phyloP scores from a whole-genome alignment of 1,284 basidiomycete genomes.

The Malassezia japonica region DNA sequence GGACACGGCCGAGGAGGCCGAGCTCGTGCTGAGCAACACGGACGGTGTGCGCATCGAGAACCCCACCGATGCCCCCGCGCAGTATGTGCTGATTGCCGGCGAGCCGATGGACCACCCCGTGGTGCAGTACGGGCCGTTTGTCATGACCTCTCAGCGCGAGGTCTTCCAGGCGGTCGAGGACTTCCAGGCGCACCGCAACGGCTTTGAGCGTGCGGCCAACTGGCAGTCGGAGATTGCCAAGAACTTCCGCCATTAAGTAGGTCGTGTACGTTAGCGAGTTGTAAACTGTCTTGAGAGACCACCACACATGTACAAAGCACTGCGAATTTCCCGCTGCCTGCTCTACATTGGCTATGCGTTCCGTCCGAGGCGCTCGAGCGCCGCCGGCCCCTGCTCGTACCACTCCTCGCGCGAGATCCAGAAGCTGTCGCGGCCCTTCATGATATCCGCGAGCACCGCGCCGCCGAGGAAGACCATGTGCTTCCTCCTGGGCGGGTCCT shows the following conservation, averaged over 20 bases:
- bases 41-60: conserved; percentile 59
- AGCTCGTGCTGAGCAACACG: conserved; percentile 50
- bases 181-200: conserved; percentile 69
- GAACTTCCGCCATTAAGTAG: background rate
- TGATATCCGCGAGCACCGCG: conserved; percentile 73
- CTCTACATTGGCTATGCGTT: conserved; percentile 22
- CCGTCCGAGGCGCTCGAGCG: conserved; percentile 40
- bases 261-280: too few species aligned
- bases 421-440: conserved; percentile 88
- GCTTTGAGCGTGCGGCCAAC: conserved; percentile 77
- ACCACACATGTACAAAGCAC: too few species aligned
- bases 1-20: conserved; percentile 55
- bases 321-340: too few species aligned
- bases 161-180: conserved; percentile 73
- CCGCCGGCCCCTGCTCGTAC: conserved; percentile 45
- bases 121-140: conserved; percentile 67
- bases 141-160: conserved; percentile 69
- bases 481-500: conserved; percentile 93
- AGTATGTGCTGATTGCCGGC: conserved; percentile 58
- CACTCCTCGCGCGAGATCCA: conserved; percentile 53
- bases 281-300: too few species aligned
- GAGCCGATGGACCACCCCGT: conserved; percentile 81
- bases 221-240: conserved; percentile 70
- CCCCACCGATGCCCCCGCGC: conserved; percentile 19
- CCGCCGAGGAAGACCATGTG: conserved; percentile 99